These are phyloP conservation scores for Dalechampia spathulata DNA, from an alignment of 441 rosid species.

Conservation along the genomic window DNA sequence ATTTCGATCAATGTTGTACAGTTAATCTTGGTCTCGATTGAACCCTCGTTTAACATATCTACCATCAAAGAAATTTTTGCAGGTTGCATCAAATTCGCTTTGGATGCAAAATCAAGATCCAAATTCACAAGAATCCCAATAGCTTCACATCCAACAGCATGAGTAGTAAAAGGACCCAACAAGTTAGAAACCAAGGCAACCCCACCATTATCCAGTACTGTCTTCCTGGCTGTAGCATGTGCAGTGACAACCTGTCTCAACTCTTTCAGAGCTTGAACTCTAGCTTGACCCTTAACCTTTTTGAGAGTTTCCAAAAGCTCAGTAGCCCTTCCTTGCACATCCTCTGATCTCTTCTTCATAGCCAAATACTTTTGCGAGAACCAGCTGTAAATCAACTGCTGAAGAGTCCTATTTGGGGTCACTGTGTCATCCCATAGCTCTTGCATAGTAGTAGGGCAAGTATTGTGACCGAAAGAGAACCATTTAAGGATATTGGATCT, in stretches of 20 bases:
- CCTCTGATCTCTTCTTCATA: slow-evolving; percentile 85
- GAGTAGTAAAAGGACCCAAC: slow-evolving; percentile 68
- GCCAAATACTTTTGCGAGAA: slow-evolving; percentile 66
- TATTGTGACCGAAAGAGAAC: slow-evolving; percentile 70
- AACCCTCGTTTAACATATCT: slow-evolving; percentile 85
- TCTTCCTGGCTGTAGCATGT: slow-evolving; percentile 53
- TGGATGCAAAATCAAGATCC: slow-evolving; percentile 54
- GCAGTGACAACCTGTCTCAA: slow-evolving; percentile 48
- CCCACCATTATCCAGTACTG: slow-evolving; percentile 56
- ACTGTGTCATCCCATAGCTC: slow-evolving; percentile 89
- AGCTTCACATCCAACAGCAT: slow-evolving; percentile 81
- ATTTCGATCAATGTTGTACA: slow-evolving; percentile 52
- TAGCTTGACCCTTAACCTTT: slow-evolving; percentile 78
- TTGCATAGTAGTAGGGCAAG: slow-evolving; percentile 97
- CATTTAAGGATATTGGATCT: slow-evolving; percentile 82
- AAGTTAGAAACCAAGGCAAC: slow-evolving; percentile 45
- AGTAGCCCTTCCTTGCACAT: slow-evolving; percentile 66
- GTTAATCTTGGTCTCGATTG: slow-evolving; percentile 70
- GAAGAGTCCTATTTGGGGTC: slow-evolving; percentile 77
- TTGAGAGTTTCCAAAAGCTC: slow-evolving; percentile 62
- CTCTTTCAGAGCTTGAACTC: slow-evolving; percentile 74
- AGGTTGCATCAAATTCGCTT: slow-evolving; percentile 59
- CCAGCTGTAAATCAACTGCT: slow-evolving; percentile 77
- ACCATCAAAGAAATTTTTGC: slow-evolving; percentile 73
- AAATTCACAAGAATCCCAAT: slow-evolving; percentile 69